Evolutionary conservation across 352 stramenopile species (phyloP), one percentile per base, ranked within the genome.

Genomic region (Phytophthora meadii): DNA sequence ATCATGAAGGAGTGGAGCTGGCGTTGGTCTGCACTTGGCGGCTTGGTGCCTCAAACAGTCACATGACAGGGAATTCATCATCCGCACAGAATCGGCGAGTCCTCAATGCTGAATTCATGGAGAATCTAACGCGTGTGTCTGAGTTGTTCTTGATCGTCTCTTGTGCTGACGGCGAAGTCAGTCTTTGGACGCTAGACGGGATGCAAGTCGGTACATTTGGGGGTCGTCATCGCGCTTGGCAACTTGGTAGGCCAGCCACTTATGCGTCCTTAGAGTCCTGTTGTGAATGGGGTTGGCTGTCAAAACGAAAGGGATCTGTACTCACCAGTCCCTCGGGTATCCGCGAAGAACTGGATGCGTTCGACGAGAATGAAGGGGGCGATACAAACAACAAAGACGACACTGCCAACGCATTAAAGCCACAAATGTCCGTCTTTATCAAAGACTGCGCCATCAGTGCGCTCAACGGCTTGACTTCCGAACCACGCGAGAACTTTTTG

Each of bases 141-240:
- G 82, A 93, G 50, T 34, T 89, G n/a, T 93, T 80, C 54, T 32
- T 93, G 28, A 50, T 93, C 5, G 53, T 91, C 22, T 82, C 82
- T 0, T 86, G 79, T 52, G 80, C 65, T 10, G 87, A 88, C 53
- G 82, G 82, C 5, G 82, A 90, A 37, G 77, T 93, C 28, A 89
- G 65, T 54, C n/a, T 93, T 12, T 93, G 84, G 84, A 90, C 84
- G 9, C 46, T 93, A 12, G 81, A 90, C 34, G 83, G 84, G 14
- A 70, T 90, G 2, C 76, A 88, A 27, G 73, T 93, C 0, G 84
- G 84, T 8, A 81, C 73, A 36, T 91, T 93, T 64, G 84, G 67
- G 42, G 67, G 84, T 15, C 78, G 79, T 4, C 84, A 91, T 22
- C 78, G 74, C 6, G 42, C 55, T 30, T 93, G 84, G 84, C 79